phyloP scores from a whole-genome alignment of 2,329 filamentous ascomycete genomes.

The Talaromyces sp. region DNA sequence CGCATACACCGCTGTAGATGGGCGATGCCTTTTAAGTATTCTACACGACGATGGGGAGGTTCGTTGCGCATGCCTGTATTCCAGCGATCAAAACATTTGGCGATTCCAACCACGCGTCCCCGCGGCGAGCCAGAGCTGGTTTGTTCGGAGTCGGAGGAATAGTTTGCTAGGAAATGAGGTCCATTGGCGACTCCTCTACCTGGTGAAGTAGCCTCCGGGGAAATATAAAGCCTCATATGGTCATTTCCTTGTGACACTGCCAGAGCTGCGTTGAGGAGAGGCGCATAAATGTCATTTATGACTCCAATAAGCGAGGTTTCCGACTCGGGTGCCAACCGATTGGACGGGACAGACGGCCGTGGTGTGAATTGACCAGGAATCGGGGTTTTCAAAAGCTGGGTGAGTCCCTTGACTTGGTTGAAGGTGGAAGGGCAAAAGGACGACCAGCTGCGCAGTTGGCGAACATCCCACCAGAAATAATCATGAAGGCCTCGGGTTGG shows the following conservation, averaged over 20 bases:
- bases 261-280: conserved; percentile 81
- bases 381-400: conserved; percentile 66
- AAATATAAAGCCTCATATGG: conserved; percentile 45
- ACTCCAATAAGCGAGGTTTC: conserved; percentile 71
- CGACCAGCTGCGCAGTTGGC: conserved; percentile 79
- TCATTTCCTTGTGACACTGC: conserved; percentile 67
- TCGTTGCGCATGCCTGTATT: conserved; percentile 91
- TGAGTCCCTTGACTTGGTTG: conserved; percentile 66
- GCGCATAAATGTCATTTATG: conserved; percentile 72
- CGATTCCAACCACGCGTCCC: conserved; percentile 72
- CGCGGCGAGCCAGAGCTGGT: conserved; percentile 48
- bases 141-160: conserved; percentile 47
- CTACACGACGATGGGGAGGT: conserved; percentile 75
- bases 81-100: conserved; percentile 89
- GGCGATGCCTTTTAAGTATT: conserved; percentile 81
- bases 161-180: conserved; percentile 51
- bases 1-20: conserved; percentile 90
- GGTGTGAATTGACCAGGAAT: conserved; percentile 46
- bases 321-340: conserved; percentile 68
- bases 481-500: conserved; percentile 63
- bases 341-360: conserved; percentile 26
- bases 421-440: conserved; percentile 72
- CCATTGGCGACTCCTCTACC: conserved; percentile 37
- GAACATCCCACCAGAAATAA: conserved; percentile 95
- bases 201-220: conserved; percentile 32